Base-by-base conservation (phyloP, 2,329 filamentous ascomycete genomes). In the Trichoderma afroharzianum region DNA sequence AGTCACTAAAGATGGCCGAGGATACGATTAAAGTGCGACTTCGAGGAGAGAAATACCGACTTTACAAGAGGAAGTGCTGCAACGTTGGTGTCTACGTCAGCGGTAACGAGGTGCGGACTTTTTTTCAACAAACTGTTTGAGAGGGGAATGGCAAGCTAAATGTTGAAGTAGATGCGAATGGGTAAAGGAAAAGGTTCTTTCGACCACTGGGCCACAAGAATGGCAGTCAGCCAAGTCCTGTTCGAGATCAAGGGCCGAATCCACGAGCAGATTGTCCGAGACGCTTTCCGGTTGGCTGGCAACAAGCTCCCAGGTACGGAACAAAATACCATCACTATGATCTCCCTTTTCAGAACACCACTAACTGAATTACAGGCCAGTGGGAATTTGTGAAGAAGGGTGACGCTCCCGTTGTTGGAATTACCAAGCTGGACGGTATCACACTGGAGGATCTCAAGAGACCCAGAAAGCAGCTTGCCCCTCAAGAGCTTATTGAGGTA, bases 161-260 rank as follows among this genome's bases (percentile, higher is more conserved):
- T 15, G 7, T 9, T 12, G 4, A 68, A 61, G 7, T 75, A 91
- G 90, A 92, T 94, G 81, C 92, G 96, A 88, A 99, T 99, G 97
- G 96, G 96, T 81, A 99, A 98, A 84, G 96, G 96, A 83, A 99
- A 99, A 82, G 96, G 96, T 76, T 93, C 91, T 74, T 98, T 99
- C 80, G 96, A 99, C 81, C 93, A 97, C 80, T 99, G 96, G 96
- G 94, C 95, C 5, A 90, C 92, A 26, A 90, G 95, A 82, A 91
- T 98, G 76, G 90, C 94, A 9, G 93, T 98, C 66, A 97, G 93
- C 83, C 93, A 96, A 81, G 90, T 99, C 63, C 85, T 98, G 24
- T 97, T 99, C 76, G 96, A 99, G 83, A 84, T 99, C 76, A 94
- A 94, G 82, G 96, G 96, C 59, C 89, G 94, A 76, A 80, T 98